Percentiles rank a stretch among this genome's conserved stretches.
Evolutionary conservation across 441 rosid species (phyloP).

Genomic region (Manihot esculenta): DNA sequence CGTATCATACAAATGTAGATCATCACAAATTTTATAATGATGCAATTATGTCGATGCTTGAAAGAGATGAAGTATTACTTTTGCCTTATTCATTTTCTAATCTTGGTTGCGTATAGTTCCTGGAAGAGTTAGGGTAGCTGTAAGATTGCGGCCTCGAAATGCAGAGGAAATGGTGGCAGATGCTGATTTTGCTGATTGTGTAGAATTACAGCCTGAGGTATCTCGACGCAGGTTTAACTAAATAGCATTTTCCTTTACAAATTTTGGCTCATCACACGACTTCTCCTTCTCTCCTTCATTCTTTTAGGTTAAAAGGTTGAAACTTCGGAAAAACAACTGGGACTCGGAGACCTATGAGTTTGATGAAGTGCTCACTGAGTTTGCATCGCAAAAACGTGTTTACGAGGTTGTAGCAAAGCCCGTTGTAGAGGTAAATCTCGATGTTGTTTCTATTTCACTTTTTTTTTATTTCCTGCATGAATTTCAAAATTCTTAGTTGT

Average conservation of each 20-base stretch:
- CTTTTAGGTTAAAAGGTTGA: slow-evolving; percentile 85
- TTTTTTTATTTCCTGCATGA: neutral
- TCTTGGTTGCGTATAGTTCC: slow-evolving; percentile 45
- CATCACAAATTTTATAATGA: neutral
- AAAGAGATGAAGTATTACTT: neutral
- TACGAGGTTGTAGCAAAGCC: slow-evolving; percentile 99
- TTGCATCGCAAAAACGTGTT: slow-evolving; percentile 96
- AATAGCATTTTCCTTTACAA: neutral
- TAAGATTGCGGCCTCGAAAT: slow-evolving; percentile 82
- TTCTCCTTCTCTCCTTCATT: neutral
- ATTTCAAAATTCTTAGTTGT: neutral
- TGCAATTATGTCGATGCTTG: neutral
- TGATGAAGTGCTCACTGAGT: slow-evolving; percentile 94
- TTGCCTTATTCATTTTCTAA: neutral
- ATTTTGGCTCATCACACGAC: neutral
- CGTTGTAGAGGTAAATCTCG: slow-evolving; percentile 76
- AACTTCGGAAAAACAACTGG: slow-evolving; percentile 96
- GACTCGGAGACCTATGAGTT: slow-evolving; percentile 92
- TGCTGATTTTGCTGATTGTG: slow-evolving; percentile 98
- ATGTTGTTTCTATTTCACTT: too few species aligned
- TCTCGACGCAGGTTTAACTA: slow-evolving; percentile 6
- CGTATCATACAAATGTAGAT: neutral
- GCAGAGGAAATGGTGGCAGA: slow-evolving; percentile 86
- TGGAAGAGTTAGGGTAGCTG: slow-evolving; percentile 97
- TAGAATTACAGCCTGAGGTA: slow-evolving; percentile 98